phyloP scores from a whole-genome alignment of 2,329 filamentous ascomycete genomes.

The Cladophialophora immunda region DNA sequence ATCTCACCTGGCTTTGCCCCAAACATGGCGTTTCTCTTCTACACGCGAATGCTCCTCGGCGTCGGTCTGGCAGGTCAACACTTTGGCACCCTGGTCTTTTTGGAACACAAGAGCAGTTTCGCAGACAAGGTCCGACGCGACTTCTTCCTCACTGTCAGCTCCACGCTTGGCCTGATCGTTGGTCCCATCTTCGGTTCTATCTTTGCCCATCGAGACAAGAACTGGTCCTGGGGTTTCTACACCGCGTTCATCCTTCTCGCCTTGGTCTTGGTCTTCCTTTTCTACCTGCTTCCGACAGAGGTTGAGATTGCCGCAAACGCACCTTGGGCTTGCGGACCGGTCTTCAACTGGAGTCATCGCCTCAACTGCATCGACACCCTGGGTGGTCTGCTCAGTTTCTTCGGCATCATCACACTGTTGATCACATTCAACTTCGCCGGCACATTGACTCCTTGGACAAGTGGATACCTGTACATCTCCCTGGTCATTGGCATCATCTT shows the following conservation, averaged over 20 bases:
- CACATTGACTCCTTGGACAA: constrained; percentile 21
- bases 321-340: constrained; percentile 16
- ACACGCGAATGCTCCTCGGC: constrained; percentile 25
- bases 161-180: constrained; percentile 27
- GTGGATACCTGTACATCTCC: constrained; percentile 22
- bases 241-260: constrained; percentile 20
- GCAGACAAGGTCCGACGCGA: constrained; percentile 32
- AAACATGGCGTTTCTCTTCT: constrained; percentile 31
- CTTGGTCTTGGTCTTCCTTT: constrained; percentile 16
- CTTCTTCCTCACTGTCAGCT: constrained; percentile 32
- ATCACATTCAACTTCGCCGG: constrained; percentile 34
- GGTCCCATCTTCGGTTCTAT: constrained; percentile 32
- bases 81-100: constrained; percentile 30
- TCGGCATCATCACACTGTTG: constrained; percentile 28
- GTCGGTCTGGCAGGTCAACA: constrained; percentile 33
- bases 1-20: constrained; percentile 25
- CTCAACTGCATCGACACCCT: constrained; percentile 25
- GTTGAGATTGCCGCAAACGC: constrained; percentile 7
- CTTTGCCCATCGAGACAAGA: constrained; percentile 25
- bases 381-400: constrained; percentile 28
- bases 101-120: constrained; percentile 31
- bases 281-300: constrained; percentile 28
- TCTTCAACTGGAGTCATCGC: constrained; percentile 7
- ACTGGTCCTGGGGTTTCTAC: constrained; percentile 31
- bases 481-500: constrained; percentile 18